Base-by-base conservation (phyloP, 2,329 filamentous ascomycete species). In the Colletotrichum magnum region DNA sequence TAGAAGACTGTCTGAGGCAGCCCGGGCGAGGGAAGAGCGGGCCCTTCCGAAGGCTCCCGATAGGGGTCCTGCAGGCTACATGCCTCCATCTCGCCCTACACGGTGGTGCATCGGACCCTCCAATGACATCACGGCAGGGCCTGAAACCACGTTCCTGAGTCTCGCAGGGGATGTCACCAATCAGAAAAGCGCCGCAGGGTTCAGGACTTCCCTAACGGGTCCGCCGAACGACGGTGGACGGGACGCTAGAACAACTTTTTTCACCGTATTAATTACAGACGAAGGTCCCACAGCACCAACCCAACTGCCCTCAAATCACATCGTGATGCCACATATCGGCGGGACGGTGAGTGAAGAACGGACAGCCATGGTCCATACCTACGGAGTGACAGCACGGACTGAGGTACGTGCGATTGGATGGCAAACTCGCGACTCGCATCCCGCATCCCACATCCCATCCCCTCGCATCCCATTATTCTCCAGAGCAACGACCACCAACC, bases 91-190 rank as follows among this genome's bases (percentile, higher is more conserved):
- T 58, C 43, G 45, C 62, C 51, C 51, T 69, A 67, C 57, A 61
- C 36, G 10, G 32, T 10, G 32, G 32, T 36, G 32, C 32, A 36
- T 28, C 32, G 56, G 63, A 67, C 57, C 67, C 62, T 69, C 67
- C 62, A 67, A 69, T 69, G 67, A 69, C 67, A 69, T 69, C 67
- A 69, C 43, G 16, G 57, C 21, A 16, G 9, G 47, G 63, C 13
- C 66, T 69, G 67, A 67, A 69, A 69, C 66, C 56, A 57, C 66
- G 66, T 69, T 60, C 66, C 66, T 69, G 66, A 69, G 66, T 69
- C 28, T 47, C 45, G 50, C 56, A 60, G 32, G 62, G 62, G 18
- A 26, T 3, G 26, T 5, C 45, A 12, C 66, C 66, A 69, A 69
- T 69, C 51, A 66, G 7, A 6, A n/a, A 57, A 28, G 50, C 26